These are phyloP conservation scores for Verticillium klebahnii DNA, from an alignment of 2,329 filamentous ascomycete species.

Conservation along the genomic window DNA sequence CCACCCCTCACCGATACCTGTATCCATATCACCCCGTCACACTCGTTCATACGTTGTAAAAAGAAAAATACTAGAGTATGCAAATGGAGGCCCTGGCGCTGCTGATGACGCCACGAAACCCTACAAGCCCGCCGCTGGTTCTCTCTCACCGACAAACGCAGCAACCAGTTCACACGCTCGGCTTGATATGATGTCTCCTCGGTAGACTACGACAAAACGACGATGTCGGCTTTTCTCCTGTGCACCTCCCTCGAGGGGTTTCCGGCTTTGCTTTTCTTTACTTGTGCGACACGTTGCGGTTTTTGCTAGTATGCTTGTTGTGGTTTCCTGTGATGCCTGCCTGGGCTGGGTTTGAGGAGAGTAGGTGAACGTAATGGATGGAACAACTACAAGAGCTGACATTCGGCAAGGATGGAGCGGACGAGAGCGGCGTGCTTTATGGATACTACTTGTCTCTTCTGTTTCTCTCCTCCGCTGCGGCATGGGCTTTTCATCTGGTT, in stretches of 20 bases:
- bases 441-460: background rate
- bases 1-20: background rate
- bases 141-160: background rate
- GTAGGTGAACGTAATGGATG: background rate
- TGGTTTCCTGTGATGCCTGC: background rate
- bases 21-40: background rate
- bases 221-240: background rate
- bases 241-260: background rate
- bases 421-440: background rate
- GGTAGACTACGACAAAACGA: conserved; percentile 7
- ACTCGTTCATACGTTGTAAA: background rate
- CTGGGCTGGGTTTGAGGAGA: background rate
- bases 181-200: background rate
- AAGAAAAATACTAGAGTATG: background rate
- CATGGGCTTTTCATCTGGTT: no score
- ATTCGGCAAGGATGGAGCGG: background rate
- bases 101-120: background rate
- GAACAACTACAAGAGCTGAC: background rate
- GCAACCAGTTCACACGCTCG: background rate
- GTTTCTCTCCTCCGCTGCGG: no score
- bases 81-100: background rate
- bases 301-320: background rate
- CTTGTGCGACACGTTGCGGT: background rate
- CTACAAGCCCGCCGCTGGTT: background rate
- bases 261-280: background rate